These are phyloP conservation scores for Botrytis paeoniae DNA, from an alignment of 2,329 filamentous ascomycete species.

Conservation along the genomic window DNA sequence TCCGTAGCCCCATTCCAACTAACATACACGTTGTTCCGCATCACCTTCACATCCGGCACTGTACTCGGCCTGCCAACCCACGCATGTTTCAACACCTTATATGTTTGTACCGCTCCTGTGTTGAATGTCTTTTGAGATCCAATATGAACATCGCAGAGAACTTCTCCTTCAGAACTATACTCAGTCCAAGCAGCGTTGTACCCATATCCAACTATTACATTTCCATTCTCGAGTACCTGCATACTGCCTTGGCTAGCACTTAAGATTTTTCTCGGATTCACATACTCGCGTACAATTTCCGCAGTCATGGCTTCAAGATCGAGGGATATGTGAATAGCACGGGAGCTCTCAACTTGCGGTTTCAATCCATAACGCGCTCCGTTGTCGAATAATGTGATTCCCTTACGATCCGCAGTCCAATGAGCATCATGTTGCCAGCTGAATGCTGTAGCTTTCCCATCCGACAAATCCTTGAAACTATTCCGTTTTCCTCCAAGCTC, in stretches of 20 bases:
- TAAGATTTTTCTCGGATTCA: constrained; percentile 26
- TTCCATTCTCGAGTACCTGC: constrained; percentile 21
- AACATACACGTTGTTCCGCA: not conserved
- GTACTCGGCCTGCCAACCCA: not conserved
- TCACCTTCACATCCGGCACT: not conserved
- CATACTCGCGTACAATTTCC: constrained; percentile 13
- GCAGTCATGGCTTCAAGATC: constrained; percentile 25
- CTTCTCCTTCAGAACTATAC: not conserved
- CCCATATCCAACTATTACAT: not conserved
- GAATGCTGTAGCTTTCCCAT: constrained; percentile 44
- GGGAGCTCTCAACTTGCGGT: constrained; percentile 8
- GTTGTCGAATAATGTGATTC: constrained; percentile 25
- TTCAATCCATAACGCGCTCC: constrained; percentile 20
- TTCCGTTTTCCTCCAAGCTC: constrained; percentile 44
- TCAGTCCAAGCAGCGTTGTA: constrained; percentile 12
- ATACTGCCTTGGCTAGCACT: constrained; percentile 25
- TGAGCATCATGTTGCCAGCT: constrained; percentile 49
- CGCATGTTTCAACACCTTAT: not conserved
- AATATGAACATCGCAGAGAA: not conserved
- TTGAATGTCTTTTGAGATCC: not conserved
- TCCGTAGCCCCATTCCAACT: constrained; percentile 12
- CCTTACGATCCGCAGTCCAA: constrained; percentile 30
- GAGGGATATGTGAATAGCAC: constrained; percentile 22
- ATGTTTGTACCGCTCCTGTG: constrained; percentile 9
- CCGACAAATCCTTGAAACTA: constrained; percentile 39